These are phyloP conservation scores for Eucalyptus grandis DNA, from an alignment of 345 rosid genomes.

Conservation along the genomic window DNA sequence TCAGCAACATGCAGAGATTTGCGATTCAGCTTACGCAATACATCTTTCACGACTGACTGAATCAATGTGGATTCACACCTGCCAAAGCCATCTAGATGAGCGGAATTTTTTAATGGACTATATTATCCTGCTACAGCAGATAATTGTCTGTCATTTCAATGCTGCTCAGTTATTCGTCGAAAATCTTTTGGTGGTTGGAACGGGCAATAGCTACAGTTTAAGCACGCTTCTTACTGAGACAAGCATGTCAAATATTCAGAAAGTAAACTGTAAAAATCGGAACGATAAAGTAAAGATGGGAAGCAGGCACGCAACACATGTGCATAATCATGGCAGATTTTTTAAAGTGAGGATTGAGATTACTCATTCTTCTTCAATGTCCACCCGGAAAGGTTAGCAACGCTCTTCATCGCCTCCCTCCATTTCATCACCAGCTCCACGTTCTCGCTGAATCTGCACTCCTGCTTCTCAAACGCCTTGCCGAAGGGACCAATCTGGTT, in stretches of 20 bases:
- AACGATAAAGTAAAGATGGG: not conserved
- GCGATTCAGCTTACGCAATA: rapidly evolving
- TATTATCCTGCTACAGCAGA: not conserved
- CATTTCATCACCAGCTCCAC: not conserved
- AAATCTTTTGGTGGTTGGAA: not conserved
- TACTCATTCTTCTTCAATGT: not conserved
- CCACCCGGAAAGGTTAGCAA: not conserved
- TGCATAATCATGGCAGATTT: not conserved
- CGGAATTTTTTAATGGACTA: not conserved
- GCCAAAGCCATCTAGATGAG: not conserved
- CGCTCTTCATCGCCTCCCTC: not conserved
- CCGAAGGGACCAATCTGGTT: not conserved
- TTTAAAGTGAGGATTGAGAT: not conserved
- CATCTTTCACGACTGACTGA: not conserved
- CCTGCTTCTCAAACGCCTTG: not conserved
- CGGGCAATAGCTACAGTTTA: not conserved
- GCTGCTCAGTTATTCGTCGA: not conserved
- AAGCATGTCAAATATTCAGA: not conserved
- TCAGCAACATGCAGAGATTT: not conserved
- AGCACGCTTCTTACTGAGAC: not conserved
- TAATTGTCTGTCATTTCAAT: not conserved
- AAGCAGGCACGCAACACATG: not conserved
- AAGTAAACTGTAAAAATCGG: not conserved
- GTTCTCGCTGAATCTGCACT: not conserved
- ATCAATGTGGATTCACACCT: not conserved